Evolutionary conservation across 371 early-diverging fungal genomes (phyloP).

Genomic region (Mucor circinelloides): DNA sequence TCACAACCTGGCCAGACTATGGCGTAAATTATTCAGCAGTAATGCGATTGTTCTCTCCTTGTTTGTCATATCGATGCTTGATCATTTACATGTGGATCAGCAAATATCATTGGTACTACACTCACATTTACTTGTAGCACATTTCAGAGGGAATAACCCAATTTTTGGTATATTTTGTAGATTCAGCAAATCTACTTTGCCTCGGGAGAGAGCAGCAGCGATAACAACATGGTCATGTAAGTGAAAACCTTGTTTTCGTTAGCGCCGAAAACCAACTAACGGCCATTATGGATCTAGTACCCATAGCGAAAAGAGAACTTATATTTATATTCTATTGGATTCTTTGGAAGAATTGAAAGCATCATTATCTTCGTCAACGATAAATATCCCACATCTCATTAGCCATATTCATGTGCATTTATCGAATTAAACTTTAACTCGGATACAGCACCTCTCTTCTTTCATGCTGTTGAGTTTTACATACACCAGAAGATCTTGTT

Average conservation of each 20-base stretch:
- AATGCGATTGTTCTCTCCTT: conserved; percentile 15
- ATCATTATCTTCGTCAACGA: not conserved
- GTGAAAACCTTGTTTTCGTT: not conserved
- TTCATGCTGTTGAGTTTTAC: not conserved
- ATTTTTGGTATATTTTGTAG: not conserved
- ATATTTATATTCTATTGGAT: not conserved
- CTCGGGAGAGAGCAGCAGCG: not conserved
- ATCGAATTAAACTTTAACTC: not conserved
- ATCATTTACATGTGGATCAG: conserved; percentile 13
- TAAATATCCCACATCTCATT: not conserved
- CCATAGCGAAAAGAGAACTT: not conserved
- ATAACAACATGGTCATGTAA: not conserved
- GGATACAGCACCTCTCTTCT: not conserved
- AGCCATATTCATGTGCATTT: conserved; percentile 1
- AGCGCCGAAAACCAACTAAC: not conserved
- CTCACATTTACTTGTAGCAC: not conserved
- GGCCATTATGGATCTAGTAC: not conserved
- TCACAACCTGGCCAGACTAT: not conserved
- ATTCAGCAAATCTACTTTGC: not conserved
- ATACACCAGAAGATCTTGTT: not conserved
- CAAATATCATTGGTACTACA: conserved; percentile 20
- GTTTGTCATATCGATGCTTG: conserved; percentile 13
- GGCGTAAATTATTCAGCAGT: conserved; percentile 3
- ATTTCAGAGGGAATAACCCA: not conserved
- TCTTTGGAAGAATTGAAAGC: not conserved